These are phyloP conservation scores for Russula sp. DNA, from an alignment of 768 basidiomycete genomes.

Conservation along the genomic window DNA sequence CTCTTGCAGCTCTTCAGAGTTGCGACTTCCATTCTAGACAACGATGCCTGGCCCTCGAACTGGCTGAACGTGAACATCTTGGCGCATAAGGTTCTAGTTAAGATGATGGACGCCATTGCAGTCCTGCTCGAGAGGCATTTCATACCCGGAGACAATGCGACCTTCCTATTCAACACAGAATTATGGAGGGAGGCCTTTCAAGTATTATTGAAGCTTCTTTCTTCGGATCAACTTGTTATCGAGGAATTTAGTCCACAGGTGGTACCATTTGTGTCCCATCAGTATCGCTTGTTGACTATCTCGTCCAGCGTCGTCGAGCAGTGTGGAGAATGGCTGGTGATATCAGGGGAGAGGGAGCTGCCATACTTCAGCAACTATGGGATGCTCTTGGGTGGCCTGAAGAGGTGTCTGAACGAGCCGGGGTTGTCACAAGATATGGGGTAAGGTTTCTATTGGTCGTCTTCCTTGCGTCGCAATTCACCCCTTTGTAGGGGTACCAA, in stretches of 20 bases:
- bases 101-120: constrained; percentile 78
- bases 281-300: background rate
- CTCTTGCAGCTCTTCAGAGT: constrained; percentile 78
- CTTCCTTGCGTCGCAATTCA: constrained; percentile 10
- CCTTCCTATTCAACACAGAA: constrained; percentile 59
- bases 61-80: constrained; percentile 92
- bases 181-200: constrained; percentile 80
- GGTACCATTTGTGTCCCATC: constrained; percentile 10
- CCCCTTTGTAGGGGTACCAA: constrained; percentile 66
- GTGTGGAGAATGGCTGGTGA: constrained; percentile 97
- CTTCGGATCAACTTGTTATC: constrained; percentile 86
- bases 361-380: constrained; percentile 76
- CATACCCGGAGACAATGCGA: constrained; percentile 59
- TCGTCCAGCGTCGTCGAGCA: constrained; percentile 76
- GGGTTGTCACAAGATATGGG: constrained; percentile 55
- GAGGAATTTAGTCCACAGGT: constrained; percentile 95
- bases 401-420: constrained; percentile 42
- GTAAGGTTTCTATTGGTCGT: constrained; percentile 38
- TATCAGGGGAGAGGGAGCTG: constrained; percentile 85
- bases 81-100: constrained; percentile 80
- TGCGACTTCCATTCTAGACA: constrained; percentile 69
- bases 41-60: constrained; percentile 80
- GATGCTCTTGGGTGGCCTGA: constrained; percentile 76
- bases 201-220: constrained; percentile 77
- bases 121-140: constrained; percentile 73